A percentile compares a stretch with the other conserved stretches of the same genome.
Evolutionary conservation across 257 asterid species (phyloP).

Genomic region (Jaltomata sinuosa): DNA sequence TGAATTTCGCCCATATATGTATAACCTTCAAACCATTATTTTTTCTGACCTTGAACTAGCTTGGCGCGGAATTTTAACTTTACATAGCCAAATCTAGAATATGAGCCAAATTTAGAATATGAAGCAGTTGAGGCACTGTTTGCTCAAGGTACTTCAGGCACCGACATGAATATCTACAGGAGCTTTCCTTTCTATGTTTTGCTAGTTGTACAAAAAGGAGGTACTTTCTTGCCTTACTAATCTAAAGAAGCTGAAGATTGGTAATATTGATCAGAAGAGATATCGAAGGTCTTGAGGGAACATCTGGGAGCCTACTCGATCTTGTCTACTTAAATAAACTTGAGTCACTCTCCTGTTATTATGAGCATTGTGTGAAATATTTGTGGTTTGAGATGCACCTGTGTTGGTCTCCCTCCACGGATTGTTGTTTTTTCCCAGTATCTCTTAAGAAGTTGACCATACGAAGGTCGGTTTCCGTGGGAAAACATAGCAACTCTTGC

Average conservation of each 20-base stretch:
- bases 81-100: not conserved
- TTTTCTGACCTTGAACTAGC: not conserved
- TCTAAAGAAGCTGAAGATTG: not conserved
- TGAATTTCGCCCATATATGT: not conserved
- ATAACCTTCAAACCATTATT: not conserved
- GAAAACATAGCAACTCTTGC: not conserved
- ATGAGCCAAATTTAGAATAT: not conserved
- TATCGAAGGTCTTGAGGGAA: not conserved
- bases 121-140: constrained; percentile 1
- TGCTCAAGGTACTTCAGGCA: not conserved
- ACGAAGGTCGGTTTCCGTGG: not conserved
- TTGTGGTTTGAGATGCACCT: too few species aligned
- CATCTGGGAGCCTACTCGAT: not conserved
- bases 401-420: too few species aligned
- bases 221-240: not conserved
- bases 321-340: not conserved
- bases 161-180: not conserved
- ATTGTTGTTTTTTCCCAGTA: not conserved
- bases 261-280: not conserved
- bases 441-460: not conserved
- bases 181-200: not conserved
- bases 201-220: not conserved
- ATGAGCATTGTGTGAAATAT: too few species aligned
- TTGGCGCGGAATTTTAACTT: not conserved
- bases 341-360: not conserved